Evolutionary conservation across 306 rosid genomes (phyloP).

Genomic region (Cicer cuneatum): DNA sequence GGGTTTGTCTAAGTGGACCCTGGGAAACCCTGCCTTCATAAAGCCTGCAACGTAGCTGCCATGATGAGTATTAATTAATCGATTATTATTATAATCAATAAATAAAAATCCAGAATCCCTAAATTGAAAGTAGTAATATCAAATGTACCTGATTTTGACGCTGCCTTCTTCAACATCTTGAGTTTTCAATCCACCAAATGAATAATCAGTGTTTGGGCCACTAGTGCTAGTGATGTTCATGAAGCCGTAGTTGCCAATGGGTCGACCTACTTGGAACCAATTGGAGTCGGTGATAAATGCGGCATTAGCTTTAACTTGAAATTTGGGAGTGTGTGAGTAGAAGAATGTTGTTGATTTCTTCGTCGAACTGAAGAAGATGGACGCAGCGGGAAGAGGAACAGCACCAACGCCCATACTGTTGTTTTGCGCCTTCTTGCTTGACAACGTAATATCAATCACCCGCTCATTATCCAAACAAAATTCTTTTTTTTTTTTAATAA

Average conservation of each 20-base stretch:
- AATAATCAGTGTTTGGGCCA: constrained; percentile 51
- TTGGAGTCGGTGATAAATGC: constrained; percentile 68
- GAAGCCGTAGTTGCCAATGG: constrained; percentile 92
- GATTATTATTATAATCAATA: background rate
- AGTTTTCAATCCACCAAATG: constrained; percentile 58
- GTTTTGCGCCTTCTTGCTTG: no score
- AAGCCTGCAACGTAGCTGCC: constrained; percentile 82
- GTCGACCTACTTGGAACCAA: constrained; percentile 87
- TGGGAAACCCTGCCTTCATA: constrained; percentile 90
- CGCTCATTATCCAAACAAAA: no score
- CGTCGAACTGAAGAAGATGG: constrained; percentile 1
- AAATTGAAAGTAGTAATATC: background rate
- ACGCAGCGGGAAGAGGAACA: constrained; percentile 21
- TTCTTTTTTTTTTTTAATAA: no score
- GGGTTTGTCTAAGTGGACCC: constrained; percentile 73
- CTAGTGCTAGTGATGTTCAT: constrained; percentile 68
- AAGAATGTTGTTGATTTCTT: constrained; percentile 16
- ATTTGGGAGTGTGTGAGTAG: constrained; percentile 20
- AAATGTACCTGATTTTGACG: constrained; percentile 72
- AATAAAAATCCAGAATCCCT: background rate
- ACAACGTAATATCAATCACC: no score
- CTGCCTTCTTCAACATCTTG: constrained; percentile 95
- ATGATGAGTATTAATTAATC: constrained; percentile 55
- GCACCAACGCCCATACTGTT: constrained; percentile 1
- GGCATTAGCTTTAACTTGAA: constrained; percentile 57